These are phyloP conservation scores for Verticillium isaacii DNA, from an alignment of 2,329 filamentous ascomycete species.

Conservation along the genomic window DNA sequence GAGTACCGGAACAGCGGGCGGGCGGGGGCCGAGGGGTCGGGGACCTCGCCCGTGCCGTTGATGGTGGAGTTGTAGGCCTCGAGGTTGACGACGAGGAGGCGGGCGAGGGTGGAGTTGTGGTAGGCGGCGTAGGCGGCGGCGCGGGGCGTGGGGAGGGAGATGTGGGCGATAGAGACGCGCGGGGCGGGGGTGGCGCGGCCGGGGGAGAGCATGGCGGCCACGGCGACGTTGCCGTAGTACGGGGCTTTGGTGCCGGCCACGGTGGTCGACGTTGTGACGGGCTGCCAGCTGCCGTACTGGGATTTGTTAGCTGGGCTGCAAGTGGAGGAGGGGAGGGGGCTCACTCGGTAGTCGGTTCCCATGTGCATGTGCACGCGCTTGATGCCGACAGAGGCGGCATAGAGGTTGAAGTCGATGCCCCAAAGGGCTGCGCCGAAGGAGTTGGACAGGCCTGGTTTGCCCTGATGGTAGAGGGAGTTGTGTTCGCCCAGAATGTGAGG, in stretches of 20 bases:
- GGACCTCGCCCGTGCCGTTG: constrained; percentile 26
- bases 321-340: neutral
- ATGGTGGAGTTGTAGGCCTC: constrained; percentile 53
- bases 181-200: constrained; percentile 17
- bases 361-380: constrained; percentile 59
- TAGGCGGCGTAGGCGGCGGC: constrained; percentile 56
- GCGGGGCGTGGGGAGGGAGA: constrained; percentile 32
- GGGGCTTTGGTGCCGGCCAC: constrained; percentile 55
- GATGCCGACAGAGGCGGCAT: constrained; percentile 50
- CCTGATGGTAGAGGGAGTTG: constrained; percentile 60
- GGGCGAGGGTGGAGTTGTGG: constrained; percentile 32
- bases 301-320: constrained; percentile 1
- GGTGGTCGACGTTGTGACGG: constrained; percentile 43
- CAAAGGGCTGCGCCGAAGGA: constrained; percentile 62
- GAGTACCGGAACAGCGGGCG: constrained; percentile 28
- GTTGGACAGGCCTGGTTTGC: constrained; percentile 56
- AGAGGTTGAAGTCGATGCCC: constrained; percentile 59
- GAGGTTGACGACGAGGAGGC: constrained; percentile 54
- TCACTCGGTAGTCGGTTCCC: constrained; percentile 54
- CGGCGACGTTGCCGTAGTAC: constrained; percentile 59
- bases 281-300: constrained; percentile 56
- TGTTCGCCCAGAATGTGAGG: constrained; percentile 57
- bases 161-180: constrained; percentile 39
- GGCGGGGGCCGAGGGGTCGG: constrained; percentile 23
- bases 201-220: constrained; percentile 50